These are phyloP conservation scores for Falciphora oryzae DNA, from an alignment of 2,329 filamentous ascomycete genomes.

Conservation along the genomic window DNA sequence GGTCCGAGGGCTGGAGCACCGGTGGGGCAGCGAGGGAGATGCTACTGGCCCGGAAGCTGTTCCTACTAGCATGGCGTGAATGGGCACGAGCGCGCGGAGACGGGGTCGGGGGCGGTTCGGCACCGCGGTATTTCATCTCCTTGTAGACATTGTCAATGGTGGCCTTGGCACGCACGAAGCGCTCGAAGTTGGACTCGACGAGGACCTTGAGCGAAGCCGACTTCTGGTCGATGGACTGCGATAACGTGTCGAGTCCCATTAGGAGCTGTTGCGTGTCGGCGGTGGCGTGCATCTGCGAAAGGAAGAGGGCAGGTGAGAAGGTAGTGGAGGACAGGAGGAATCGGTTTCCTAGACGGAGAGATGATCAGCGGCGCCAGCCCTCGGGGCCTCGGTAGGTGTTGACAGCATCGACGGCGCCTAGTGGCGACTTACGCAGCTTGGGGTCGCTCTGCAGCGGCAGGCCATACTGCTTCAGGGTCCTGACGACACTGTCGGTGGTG, in stretches of 20 bases:
- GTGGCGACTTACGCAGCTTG: conserved; percentile 56
- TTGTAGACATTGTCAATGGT: conserved; percentile 99
- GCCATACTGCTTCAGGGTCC: conserved; percentile 69
- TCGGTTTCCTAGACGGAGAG: conserved; percentile 61
- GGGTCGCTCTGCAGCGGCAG: conserved; percentile 79
- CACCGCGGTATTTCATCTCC: conserved; percentile 80
- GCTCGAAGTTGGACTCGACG: conserved; percentile 96
- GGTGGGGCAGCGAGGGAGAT: conserved; percentile 31
- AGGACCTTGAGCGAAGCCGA: conserved; percentile 93
- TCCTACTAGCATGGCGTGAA: conserved; percentile 62
- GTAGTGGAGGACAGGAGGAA: conserved; percentile 94
- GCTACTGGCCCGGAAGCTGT: conserved; percentile 53
- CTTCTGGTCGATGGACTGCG: conserved; percentile 92
- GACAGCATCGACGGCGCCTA: background rate
- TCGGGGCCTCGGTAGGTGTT: background rate
- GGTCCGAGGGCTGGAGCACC: conserved; percentile 39
- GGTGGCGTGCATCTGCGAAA: conserved; percentile 83
- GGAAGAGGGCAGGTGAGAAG: conserved; percentile 86
- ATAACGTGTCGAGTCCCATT: conserved; percentile 77
- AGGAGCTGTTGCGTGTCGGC: conserved; percentile 79
- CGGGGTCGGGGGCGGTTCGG: conserved; percentile 40
- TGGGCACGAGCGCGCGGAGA: conserved; percentile 38
- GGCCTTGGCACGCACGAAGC: conserved; percentile 93
- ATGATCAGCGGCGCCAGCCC: background rate
- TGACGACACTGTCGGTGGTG: conserved; percentile 79